phyloP scores from a whole-genome alignment of 2,329 filamentous ascomycete genomes.

The Colletotrichum musicola region DNA sequence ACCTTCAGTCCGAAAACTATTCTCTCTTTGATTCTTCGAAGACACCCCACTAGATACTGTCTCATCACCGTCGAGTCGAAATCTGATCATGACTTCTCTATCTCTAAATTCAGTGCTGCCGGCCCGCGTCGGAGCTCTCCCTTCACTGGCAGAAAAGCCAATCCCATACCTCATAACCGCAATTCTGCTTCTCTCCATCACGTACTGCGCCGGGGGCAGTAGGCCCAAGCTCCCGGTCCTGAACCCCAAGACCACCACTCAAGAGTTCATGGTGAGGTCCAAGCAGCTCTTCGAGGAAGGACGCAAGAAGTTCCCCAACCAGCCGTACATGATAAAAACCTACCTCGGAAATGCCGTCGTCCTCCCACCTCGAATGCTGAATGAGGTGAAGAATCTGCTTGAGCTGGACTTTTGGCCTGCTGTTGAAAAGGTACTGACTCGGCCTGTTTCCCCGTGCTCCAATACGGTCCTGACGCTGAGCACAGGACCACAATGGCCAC shows the following conservation, averaged over 20 bases:
- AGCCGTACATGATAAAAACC: background rate
- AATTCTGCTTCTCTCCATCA: background rate
- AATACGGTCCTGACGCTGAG: background rate
- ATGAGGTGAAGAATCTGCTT: background rate
- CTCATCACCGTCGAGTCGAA: too few relatives aligned
- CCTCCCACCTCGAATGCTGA: background rate
- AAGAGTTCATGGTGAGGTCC: background rate
- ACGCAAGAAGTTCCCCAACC: background rate
- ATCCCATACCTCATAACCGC: background rate
- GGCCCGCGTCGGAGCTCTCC: background rate
- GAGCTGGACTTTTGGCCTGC: conserved; percentile 2
- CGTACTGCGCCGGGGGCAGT: background rate
- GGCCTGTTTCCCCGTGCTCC: background rate
- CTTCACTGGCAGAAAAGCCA: background rate
- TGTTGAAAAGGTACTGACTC: background rate
- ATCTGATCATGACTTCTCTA: too few relatives aligned
- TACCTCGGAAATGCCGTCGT: background rate
- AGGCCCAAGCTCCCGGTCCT: background rate
- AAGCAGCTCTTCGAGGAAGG: background rate
- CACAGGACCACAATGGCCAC: background rate
- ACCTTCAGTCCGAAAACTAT: too few relatives aligned
- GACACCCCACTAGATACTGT: too few relatives aligned
- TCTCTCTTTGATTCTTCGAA: too few relatives aligned
- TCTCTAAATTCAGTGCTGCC: too few relatives aligned
- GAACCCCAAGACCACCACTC: background rate